Base-by-base conservation (phyloP, 2,329 filamentous ascomycete species). In the Nigrospora oryzae region DNA sequence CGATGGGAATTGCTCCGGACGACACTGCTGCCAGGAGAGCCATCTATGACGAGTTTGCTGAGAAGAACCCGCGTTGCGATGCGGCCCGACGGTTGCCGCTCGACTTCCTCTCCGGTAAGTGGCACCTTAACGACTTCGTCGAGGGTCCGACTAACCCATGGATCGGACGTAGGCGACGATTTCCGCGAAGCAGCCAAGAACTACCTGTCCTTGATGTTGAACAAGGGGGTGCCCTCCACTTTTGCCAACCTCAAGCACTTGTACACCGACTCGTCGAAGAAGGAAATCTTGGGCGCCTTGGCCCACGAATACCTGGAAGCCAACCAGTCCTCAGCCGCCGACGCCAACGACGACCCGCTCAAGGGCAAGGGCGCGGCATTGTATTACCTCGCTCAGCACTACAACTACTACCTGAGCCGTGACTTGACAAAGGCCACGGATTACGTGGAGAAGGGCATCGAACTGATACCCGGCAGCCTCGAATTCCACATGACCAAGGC, bases 171-270 rank as follows among this genome's bases (percentile, higher is more conserved):
- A 83, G 84, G 88, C 5, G 83, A 94, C 37, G 81, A 83, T 5
- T 98, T 98, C 69, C 78, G 77, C 58, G 67, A 81, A 54, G 83
- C 87, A 19, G 90, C 86, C 8, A 83, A 89, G 60, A 67, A 70
- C 17, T 98, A 98, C 62, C 65, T 98, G 49, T 77, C 83, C 42
- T 75, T 84, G 30, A 94, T 94, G 85, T 74, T 98, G 46, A 82
- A 86, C 64, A 95, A 91, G 66, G 93, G 91, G 11, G 86, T 97
- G 4, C 91, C 93, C 2, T 98, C 93, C 3, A 90, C 91, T 4
- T 98, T 98, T 65, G 89, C 89, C 33, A 98, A 97, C 64, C 76
- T 98, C 49, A 98, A 98, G 70, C 83, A 94, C 53, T 76, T 98
- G 17, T 98, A 97, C 69, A 74, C 74, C 13, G 83, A 95, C 61